Evolutionary conservation across 1,139 yeast species (phyloP), one percentile per base, ranked within the genome.

Genomic region (Geotrichum fermentans): DNA sequence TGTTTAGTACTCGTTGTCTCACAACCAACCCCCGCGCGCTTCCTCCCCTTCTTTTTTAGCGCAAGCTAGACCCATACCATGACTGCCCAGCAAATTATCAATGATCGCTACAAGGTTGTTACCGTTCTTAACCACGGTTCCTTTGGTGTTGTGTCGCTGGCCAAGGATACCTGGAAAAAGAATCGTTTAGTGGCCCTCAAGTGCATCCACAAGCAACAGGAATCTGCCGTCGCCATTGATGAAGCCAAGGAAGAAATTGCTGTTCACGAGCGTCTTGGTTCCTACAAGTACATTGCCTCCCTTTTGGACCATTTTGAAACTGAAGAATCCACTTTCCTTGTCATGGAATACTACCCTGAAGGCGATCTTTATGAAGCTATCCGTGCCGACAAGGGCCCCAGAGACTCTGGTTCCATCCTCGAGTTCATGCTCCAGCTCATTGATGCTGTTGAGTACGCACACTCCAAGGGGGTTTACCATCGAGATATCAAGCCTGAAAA

Each of bases 361-460:
- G 98, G 98, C 54, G 98, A 92, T 65, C 72, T 92, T 50, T 92
- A 90, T 64, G 98, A 92, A 63, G 95, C 95, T 8, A 87, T 90
- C 60, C 86, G 83, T 58, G 80, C 79, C 53, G 89, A 85, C 46
- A 74, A 80, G 38, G 90, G 94, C 5, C 34, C 32, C 39, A 16
- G 32, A 17, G 30, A 35, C 28, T 75, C 85, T 4, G 80, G 89
- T 0, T 78, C 76, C 53, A 79, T 88, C 50, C 76, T 83, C 51
- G 87, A 83, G 61, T 86, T 89, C 24, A 79, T 85, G 64, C 68
- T 71, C 54, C 96, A 90, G 66, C 74, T 89, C 52, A 74, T 89
- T 47, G 83, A 78, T 58, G 95, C 95, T 0, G 75, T 89, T 42
- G 82, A 80, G 51, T 87, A 71, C 65, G 85, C 92, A 59, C 97